Percentiles rank a stretch among this genome's conserved stretches.
Evolutionary conservation across 306 rosid species (phyloP).

Genomic region (Vigna radiata): DNA sequence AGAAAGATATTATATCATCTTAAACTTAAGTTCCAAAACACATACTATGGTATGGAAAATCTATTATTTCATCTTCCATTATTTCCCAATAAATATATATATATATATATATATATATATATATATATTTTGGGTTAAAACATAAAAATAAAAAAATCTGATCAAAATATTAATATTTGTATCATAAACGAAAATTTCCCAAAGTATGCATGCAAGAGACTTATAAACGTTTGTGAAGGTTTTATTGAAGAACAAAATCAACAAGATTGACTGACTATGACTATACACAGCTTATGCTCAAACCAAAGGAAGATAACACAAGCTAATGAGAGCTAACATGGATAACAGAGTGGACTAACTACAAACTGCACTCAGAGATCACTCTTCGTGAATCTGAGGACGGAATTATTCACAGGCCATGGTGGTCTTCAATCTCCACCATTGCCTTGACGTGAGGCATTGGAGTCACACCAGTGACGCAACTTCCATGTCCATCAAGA

Average conservation of each 20-base stretch:
- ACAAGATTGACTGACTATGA: not conserved
- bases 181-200: no score
- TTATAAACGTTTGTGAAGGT: constrained; percentile 6
- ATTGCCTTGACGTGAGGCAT: constrained; percentile 53
- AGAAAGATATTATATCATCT: no score
- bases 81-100: no score
- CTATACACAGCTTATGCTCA: not conserved
- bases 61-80: no score
- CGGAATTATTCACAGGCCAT: constrained; percentile 52
- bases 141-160: no score
- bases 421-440: constrained; percentile 76
- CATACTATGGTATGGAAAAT: no score
- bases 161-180: no score
- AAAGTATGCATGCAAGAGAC: not conserved
- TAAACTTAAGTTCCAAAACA: no score
- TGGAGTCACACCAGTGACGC: constrained; percentile 47
- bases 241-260: not conserved
- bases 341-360: not conserved
- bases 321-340: constrained; percentile 2
- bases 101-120: no score
- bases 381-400: not conserved
- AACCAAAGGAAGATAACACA: constrained; percentile 25
- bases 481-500: constrained; percentile 48
- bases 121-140: no score
- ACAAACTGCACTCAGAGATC: constrained; percentile 33